Evolutionary conservation across 768 basidiomycete species (phyloP), one percentile per base, ranked within the genome.

Genomic region (Imleria badia): DNA sequence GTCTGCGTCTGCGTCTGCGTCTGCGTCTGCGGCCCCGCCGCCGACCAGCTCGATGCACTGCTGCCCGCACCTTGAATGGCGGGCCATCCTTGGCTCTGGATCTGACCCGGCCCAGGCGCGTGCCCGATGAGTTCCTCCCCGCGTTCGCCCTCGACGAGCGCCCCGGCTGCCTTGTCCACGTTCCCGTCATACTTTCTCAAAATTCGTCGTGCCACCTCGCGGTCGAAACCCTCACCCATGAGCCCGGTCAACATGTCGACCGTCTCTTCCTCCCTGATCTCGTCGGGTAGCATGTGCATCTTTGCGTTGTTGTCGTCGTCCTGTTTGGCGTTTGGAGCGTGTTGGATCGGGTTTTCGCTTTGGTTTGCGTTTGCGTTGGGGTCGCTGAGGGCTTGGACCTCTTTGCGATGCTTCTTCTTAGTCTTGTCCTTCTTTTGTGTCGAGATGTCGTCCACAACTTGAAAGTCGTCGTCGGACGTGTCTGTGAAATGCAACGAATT

Each of bases 111-210:
- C 12, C 20, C 45, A 14, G 51, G 35, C 12, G 23, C 20, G 6
- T 34, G 30, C 11, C 39, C 49, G 47, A 45, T 12, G 45, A 55
- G 29, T 20, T 69, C 67, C 38, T 77, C 75, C 8, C 76, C 80
- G 34, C 68, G 73, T 55, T 83, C 79, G 4, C 82, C 82, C n/a
- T 74, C 72, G 13, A 85, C 58, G 11, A 84, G 73, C 3, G 83
- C 83, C 43, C 76, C 76, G 0, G 76, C 82, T 13, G 83, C 82
- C 64, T 79, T 81, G 44, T 80, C 75, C 50, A 80, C 70, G 56
- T 88, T 75, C 22, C 85, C 83, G 36, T 79, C 78, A 66, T 82
- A 77, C 66, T 85, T 85, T 50, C 81, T 74, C 51, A 87, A 73
- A 20, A 87, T 76, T n/a, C 78, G 74, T 29, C 78, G 78, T 8